A percentile compares a stretch with the other conserved stretches of the same genome.
Conservation (phyloP, 495 filamentous ascomycete genomes). For the Cudoniella acicularis region DNA sequence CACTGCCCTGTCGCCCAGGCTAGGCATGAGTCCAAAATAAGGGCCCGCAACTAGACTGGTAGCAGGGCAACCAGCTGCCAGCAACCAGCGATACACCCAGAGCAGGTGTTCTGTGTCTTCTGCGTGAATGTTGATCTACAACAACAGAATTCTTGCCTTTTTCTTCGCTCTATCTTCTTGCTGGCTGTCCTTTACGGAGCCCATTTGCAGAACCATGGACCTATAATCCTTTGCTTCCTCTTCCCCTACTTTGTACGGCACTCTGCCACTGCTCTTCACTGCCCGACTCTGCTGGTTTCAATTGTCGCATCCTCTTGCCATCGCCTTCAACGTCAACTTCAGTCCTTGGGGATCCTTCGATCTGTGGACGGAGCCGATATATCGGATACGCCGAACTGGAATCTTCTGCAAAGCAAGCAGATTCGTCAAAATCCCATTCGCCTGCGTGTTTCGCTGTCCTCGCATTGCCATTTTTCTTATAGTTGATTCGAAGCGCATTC, state of each 20-base stretch:
- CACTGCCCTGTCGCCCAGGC: no score
- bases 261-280: neutral
- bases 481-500: neutral
- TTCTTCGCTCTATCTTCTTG: neutral
- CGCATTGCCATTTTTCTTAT: no score
- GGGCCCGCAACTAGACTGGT: no score
- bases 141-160: neutral
- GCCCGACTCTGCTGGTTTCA: neutral
- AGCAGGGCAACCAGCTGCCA: no score
- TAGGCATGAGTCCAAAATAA: no score
- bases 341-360: no score
- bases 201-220: neutral
- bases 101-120: neutral
- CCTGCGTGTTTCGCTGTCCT: neutral
- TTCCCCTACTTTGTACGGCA: neutral
- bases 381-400: neutral
- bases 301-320: no score
- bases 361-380: no score
- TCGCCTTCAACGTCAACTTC: no score
- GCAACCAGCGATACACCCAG: no score
- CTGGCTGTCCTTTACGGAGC: neutral
- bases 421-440: neutral
- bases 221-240: neutral
- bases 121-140: neutral
- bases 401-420: neutral